These are phyloP conservation scores for Penicillium sp. DNA, from an alignment of 2,329 filamentous ascomycete genomes.

Conservation along the genomic window DNA sequence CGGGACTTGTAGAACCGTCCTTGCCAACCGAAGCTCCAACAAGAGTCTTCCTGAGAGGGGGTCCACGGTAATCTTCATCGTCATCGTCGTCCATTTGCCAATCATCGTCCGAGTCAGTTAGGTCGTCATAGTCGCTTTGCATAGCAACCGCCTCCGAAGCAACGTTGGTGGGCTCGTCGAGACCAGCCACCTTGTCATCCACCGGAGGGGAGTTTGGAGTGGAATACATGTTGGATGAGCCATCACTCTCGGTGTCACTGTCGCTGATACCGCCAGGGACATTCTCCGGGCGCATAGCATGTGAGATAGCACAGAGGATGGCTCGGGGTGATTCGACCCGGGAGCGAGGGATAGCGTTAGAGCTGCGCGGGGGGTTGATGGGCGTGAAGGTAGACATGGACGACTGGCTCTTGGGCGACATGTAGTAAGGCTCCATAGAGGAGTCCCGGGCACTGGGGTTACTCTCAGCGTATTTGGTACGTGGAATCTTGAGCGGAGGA, in stretches of 20 bases:
- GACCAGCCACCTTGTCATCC: constrained; percentile 1
- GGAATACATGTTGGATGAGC: constrained; percentile 10
- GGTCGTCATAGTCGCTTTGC: constrained; percentile 3
- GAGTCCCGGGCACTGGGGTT: constrained; percentile 43
- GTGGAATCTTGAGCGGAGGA: constrained; percentile 15
- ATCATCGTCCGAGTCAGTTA: constrained; percentile 14
- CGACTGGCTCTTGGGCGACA: constrained; percentile 42
- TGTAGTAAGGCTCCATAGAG: constrained; percentile 36
- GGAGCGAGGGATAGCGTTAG: constrained; percentile 6
- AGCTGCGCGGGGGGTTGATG: constrained; percentile 40
- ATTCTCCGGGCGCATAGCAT: constrained; percentile 2
- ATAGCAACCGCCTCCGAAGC: background rate
- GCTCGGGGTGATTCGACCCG: constrained; percentile 21
- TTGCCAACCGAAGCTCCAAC: background rate
- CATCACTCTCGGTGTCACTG: constrained; percentile 13
- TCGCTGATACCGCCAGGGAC: constrained; percentile 9
- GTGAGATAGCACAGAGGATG: constrained; percentile 23
- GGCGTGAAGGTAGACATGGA: constrained; percentile 39
- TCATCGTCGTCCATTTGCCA: constrained; percentile 13
- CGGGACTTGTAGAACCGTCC: background rate
- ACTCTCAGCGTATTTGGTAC: constrained; percentile 27
- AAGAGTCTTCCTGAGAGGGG: background rate
- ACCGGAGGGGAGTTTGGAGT: constrained; percentile 14
- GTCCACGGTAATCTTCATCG: constrained; percentile 20
- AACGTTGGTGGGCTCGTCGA: background rate